A percentile compares a stretch with the other conserved stretches of the same genome.
These are phyloP conservation scores for Coemansia sp. DNA, from an alignment of 192 early-diverging fungal genomes.

Conservation along the genomic window DNA sequence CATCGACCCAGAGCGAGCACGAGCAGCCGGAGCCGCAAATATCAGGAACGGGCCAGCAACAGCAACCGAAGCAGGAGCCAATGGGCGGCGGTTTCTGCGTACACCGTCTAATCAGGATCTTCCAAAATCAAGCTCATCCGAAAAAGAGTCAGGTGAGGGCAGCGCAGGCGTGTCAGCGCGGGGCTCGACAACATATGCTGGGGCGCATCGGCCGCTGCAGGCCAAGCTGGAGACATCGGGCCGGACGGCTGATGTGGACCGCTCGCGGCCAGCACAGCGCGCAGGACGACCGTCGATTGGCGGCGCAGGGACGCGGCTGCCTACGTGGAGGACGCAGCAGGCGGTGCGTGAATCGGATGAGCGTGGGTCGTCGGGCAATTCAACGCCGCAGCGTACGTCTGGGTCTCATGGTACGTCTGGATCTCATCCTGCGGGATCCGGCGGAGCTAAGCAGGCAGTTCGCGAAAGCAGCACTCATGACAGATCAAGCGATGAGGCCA, in stretches of 20 bases:
- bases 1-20: conserved; percentile 44
- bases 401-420: conserved; percentile 26
- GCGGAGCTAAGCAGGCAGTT: conserved; percentile 25
- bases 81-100: conserved; percentile 28
- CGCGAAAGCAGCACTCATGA: conserved; percentile 35
- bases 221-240: conserved; percentile 42
- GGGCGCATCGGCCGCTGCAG: conserved; percentile 42
- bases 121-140: conserved; percentile 25
- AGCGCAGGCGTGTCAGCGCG: neutral
- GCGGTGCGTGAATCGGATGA: conserved; percentile 35
- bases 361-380: conserved; percentile 13
- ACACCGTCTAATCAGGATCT: conserved; percentile 26
- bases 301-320: conserved; percentile 25
- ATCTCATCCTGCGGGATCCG: conserved; percentile 19
- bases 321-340: conserved; percentile 51
- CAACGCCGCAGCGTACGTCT: conserved; percentile 36
- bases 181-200: conserved; percentile 10
- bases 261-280: conserved; percentile 21
- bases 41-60: conserved; percentile 31
- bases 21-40: conserved; percentile 15
- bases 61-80: conserved; percentile 30
- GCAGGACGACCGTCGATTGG: conserved; percentile 22
- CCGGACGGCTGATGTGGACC: conserved; percentile 15
- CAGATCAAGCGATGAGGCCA: conserved; percentile 30
- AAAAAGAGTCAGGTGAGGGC: conserved; percentile 22